Percentiles rank a stretch among this genome's conserved stretches.
These are phyloP conservation scores for Zoysia pacifica DNA, from an alignment of 176 grass and related monocot genomes.

Conservation along the genomic window DNA sequence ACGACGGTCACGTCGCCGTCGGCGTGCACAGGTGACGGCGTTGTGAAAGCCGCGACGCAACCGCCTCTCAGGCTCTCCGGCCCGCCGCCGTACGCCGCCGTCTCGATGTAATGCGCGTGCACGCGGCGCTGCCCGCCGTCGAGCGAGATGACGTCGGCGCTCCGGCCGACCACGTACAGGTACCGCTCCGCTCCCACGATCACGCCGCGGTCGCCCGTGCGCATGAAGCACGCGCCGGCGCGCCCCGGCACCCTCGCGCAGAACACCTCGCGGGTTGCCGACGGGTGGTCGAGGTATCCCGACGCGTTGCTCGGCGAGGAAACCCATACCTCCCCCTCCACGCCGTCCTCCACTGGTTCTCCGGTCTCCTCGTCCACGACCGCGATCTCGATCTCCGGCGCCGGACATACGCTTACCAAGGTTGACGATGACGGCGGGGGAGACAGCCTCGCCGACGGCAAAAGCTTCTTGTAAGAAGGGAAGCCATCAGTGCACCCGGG, in stretches of 20 bases:
- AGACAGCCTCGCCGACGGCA: slow-evolving; percentile 55
- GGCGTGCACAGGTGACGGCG: background rate
- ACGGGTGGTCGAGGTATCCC: slow-evolving; percentile 62
- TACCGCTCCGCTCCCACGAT: slow-evolving; percentile 30
- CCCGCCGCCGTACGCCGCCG: slow-evolving; percentile 4
- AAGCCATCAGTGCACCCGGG: background rate
- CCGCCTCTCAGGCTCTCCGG: slow-evolving; percentile 37
- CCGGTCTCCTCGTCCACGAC: slow-evolving; percentile 57
- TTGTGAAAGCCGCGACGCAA: slow-evolving; percentile 40
- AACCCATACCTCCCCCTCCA: slow-evolving; percentile 71
- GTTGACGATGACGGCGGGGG: background rate
- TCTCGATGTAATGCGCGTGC: slow-evolving; percentile 58
- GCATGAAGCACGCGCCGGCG: slow-evolving; percentile 44
- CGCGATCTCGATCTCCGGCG: slow-evolving; percentile 43
- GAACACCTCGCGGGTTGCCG: slow-evolving; percentile 47
- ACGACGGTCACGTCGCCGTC: slow-evolving; percentile 12
- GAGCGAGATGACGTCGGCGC: slow-evolving; percentile 20
- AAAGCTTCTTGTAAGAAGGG: slow-evolving; percentile 47
- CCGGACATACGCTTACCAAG: background rate
- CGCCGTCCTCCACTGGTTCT: slow-evolving; percentile 50
- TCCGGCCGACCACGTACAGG: slow-evolving; percentile 49
- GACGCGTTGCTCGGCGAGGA: slow-evolving; percentile 63
- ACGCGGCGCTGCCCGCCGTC: background rate
- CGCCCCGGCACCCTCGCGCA: slow-evolving; percentile 32
- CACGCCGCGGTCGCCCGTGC: slow-evolving; percentile 61